A percentile compares a stretch with the other conserved stretches of the same genome.
These are phyloP conservation scores for Solanum piurae DNA, from an alignment of 257 asterid species.

Conservation along the genomic window DNA sequence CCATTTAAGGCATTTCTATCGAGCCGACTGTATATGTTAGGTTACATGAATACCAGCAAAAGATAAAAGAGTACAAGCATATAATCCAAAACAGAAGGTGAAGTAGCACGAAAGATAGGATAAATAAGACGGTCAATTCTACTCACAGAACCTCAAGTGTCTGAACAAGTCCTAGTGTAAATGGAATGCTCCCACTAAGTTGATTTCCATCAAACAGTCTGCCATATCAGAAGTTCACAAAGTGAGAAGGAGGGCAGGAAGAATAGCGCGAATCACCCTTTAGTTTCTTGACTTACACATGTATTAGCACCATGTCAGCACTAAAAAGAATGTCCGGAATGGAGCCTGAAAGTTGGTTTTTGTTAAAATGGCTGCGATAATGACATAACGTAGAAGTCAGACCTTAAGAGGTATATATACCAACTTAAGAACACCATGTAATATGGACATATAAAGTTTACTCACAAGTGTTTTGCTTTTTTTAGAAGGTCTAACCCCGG, in stretches of 20 bases:
- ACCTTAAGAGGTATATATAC: background rate
- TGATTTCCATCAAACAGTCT: constrained; percentile 73
- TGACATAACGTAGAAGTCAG: constrained; percentile 18
- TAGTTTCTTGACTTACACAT: constrained; percentile 49
- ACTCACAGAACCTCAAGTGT: constrained; percentile 96
- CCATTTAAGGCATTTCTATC: constrained; percentile 67
- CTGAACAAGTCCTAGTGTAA: constrained; percentile 57
- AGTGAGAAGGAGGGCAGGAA: background rate
- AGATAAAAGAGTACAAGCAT: background rate
- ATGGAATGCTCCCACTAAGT: constrained; percentile 64
- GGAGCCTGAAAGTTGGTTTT: constrained; percentile 68
- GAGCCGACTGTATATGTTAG: constrained; percentile 49
- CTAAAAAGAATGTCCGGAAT: constrained; percentile 59
- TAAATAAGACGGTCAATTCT: constrained; percentile 6
- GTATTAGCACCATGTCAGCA: constrained; percentile 67
- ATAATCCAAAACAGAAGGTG: background rate
- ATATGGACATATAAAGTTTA: background rate
- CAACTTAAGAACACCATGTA: background rate
- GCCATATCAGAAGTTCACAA: constrained; percentile 1
- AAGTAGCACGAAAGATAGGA: background rate
- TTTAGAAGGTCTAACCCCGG: constrained; percentile 82
- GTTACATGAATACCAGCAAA: background rate
- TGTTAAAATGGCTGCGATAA: constrained; percentile 80
- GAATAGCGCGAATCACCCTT: background rate
- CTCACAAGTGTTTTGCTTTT: constrained; percentile 95